Evolutionary conservation across 106 monocot species (phyloP).

Genomic region (Narthecium ossifragum): DNA sequence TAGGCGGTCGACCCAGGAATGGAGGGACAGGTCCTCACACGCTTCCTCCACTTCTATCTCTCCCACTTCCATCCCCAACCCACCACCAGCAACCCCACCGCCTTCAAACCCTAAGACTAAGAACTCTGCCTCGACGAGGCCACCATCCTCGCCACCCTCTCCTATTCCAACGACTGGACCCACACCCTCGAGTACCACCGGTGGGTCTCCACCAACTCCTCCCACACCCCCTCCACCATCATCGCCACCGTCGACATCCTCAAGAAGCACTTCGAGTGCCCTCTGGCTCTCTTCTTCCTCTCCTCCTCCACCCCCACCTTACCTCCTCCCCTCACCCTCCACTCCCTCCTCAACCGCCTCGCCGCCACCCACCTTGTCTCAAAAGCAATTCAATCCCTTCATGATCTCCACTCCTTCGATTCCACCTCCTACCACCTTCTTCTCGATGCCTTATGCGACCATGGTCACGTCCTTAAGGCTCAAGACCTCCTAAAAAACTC

Average conservation of each 20-base stretch:
- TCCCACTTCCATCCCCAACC: neutral
- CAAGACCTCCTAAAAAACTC: slow-evolving; percentile 31
- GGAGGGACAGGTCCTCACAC: no score
- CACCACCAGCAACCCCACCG: slow-evolving; percentile 8
- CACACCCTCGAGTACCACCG: slow-evolving; percentile 84
- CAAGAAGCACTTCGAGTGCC: slow-evolving; percentile 86
- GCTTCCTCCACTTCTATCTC: neutral
- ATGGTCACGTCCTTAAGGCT: slow-evolving; percentile 52
- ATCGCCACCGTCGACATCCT: slow-evolving; percentile 59
- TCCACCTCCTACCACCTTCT: slow-evolving; percentile 44
- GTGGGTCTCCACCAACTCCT: slow-evolving; percentile 36
- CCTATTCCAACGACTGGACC: slow-evolving; percentile 73
- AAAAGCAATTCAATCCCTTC: slow-evolving; percentile 29
- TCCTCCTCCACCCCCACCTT: slow-evolving; percentile 12
- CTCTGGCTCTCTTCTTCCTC: slow-evolving; percentile 46
- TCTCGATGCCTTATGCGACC: slow-evolving; percentile 78
- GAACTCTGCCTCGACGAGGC: slow-evolving; percentile 17
- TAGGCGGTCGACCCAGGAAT: no score
- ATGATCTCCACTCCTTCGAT: slow-evolving; percentile 21
- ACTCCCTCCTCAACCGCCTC: slow-evolving; percentile 60
- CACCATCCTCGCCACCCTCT: slow-evolving; percentile 52
- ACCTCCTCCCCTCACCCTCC: slow-evolving; percentile 42
- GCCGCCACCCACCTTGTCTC: slow-evolving; percentile 55
- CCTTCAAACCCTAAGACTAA: neutral
- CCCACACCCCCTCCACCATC: slow-evolving; percentile 49